These are phyloP conservation scores for Sclerotinia nivalis DNA, from an alignment of 2,329 filamentous ascomycete genomes.

Conservation along the genomic window DNA sequence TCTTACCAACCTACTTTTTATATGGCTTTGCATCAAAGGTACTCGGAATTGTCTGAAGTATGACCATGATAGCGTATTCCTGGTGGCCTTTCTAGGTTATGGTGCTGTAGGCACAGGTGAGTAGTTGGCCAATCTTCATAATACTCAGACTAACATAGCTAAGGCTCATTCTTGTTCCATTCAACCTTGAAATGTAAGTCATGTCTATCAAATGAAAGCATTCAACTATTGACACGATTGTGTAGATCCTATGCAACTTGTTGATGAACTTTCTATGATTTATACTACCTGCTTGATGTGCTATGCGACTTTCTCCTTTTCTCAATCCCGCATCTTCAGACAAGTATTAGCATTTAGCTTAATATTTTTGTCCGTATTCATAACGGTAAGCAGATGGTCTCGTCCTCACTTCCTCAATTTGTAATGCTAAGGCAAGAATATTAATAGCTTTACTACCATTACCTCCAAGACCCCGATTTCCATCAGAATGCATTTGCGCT, in stretches of 20 bases:
- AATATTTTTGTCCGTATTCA: slow-evolving; percentile 55
- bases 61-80: slow-evolving; percentile 73
- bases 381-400: slow-evolving; percentile 47
- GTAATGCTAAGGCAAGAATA: slow-evolving; percentile 3
- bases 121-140: not conserved
- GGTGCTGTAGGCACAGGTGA: slow-evolving; percentile 43
- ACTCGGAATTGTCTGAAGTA: slow-evolving; percentile 71
- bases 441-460: slow-evolving; percentile 63
- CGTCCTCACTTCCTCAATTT: not conserved
- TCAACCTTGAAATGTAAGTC: slow-evolving; percentile 45
- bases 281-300: slow-evolving; percentile 71
- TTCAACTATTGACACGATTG: not conserved
- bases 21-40: slow-evolving; percentile 75
- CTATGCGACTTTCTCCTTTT: slow-evolving; percentile 68
- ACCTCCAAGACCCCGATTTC: slow-evolving; percentile 69
- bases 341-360: slow-evolving; percentile 54
- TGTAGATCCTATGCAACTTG: slow-evolving; percentile 67
- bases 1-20: slow-evolving; percentile 78
- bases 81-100: slow-evolving; percentile 58
- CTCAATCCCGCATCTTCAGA: slow-evolving; percentile 49
- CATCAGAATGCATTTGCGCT: slow-evolving; percentile 70
- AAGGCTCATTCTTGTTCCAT: slow-evolving; percentile 43
- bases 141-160: not conserved
- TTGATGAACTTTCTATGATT: slow-evolving; percentile 72
- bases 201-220: not conserved